Percentiles rank a stretch among this genome's conserved stretches.
phyloP scores from a whole-genome alignment of 257 asterid genomes.

The Handroanthus guayacan region DNA sequence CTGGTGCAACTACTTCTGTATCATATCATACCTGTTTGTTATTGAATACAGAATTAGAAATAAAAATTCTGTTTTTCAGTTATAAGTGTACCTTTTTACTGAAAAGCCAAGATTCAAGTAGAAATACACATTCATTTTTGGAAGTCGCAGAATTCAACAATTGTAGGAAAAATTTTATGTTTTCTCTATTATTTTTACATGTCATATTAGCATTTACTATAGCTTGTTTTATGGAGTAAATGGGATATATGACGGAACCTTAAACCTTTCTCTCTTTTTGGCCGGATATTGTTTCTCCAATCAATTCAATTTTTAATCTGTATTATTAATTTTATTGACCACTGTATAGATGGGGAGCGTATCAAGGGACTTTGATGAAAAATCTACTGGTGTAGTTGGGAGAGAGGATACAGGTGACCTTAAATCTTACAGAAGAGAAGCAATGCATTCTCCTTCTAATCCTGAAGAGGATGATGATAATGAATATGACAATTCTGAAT shows the following conservation, averaged over 20 bases:
- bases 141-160: background rate
- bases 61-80: background rate
- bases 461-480: constrained; percentile 51
- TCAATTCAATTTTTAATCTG: background rate
- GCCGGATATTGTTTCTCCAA: constrained; percentile 7
- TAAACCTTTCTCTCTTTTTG: background rate
- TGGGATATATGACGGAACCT: constrained; percentile 20
- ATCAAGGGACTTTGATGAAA: constrained; percentile 34
- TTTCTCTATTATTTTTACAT: background rate
- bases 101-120: background rate
- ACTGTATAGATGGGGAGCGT: constrained; percentile 51
- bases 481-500: constrained; percentile 62
- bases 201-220: background rate
- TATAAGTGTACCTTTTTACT: background rate
- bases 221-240: constrained; percentile 16
- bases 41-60: background rate
- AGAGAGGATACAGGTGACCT: constrained; percentile 38
- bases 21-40: background rate
- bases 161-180: background rate
- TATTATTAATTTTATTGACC: constrained; percentile 18
- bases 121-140: background rate
- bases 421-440: constrained; percentile 46
- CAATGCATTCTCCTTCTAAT: constrained; percentile 40
- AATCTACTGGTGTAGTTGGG: constrained; percentile 26
- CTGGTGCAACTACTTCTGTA: constrained; percentile 10